Evolutionary conservation across 176 grass and related monocot species (phyloP).

Genomic region (Zoysia pacifica): DNA sequence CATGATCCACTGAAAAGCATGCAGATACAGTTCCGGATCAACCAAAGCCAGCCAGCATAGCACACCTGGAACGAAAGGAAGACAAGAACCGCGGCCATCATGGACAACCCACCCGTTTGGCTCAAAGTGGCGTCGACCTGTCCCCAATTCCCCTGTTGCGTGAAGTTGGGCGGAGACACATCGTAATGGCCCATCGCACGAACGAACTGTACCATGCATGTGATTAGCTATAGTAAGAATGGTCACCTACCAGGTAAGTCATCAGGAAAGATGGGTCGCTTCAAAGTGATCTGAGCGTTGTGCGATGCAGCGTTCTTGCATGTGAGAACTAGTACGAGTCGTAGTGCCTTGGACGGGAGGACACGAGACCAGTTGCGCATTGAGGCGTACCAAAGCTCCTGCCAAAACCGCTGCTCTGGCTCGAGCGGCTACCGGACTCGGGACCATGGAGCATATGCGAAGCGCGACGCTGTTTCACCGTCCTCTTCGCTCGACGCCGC

Average conservation of each 20-base stretch:
- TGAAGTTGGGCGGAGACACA: background rate
- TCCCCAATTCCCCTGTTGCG: background rate
- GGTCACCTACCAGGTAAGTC: slow-evolving; percentile 14
- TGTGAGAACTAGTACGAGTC: background rate
- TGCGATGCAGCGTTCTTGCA: background rate
- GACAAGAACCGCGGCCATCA: background rate
- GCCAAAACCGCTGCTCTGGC: slow-evolving; percentile 22
- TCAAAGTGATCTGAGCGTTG: background rate
- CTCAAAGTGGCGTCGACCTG: background rate
- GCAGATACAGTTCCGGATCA: background rate
- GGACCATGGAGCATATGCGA: background rate
- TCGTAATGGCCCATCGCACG: background rate
- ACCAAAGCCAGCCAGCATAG: background rate
- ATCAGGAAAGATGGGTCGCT: background rate
- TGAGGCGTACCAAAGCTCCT: background rate
- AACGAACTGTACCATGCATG: background rate
- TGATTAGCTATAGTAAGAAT: background rate
- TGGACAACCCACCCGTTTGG: background rate
- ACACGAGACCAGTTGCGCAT: background rate
- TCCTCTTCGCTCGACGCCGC: background rate
- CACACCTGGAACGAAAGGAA: background rate
- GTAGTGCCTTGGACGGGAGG: slow-evolving; percentile 26
- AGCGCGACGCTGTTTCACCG: background rate
- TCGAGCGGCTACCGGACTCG: background rate
- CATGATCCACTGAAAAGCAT: background rate